phyloP scores from a whole-genome alignment of 306 rosid species.

The Benincasa hispida region DNA sequence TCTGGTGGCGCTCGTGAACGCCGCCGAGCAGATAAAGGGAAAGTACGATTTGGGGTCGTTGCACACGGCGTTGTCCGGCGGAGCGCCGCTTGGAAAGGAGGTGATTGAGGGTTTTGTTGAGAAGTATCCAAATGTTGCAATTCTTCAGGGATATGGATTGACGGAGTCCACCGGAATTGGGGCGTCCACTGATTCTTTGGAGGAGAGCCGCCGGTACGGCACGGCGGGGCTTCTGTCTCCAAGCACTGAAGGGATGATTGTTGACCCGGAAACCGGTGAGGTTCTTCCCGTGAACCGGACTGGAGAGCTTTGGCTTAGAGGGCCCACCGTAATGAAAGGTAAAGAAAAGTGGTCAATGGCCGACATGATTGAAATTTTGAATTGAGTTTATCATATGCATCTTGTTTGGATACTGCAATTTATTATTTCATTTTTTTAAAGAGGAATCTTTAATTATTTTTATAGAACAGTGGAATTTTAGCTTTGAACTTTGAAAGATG shows the following conservation, averaged over 20 bases:
- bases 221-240: constrained; percentile 76
- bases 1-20: constrained; percentile 53
- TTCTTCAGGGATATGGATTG: constrained; percentile 79
- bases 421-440: neutral
- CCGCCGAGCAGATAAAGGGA: constrained; percentile 38
- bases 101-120: constrained; percentile 66
- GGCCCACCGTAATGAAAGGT: constrained; percentile 86
- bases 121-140: constrained; percentile 39
- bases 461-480: neutral
- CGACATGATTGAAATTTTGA: neutral
- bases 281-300: constrained; percentile 37
- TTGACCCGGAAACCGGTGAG: constrained; percentile 35
- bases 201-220: constrained; percentile 78
- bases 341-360: neutral
- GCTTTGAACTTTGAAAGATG: too few species aligned
- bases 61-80: constrained; percentile 48
- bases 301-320: constrained; percentile 92
- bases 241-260: constrained; percentile 51
- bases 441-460: neutral
- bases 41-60: constrained; percentile 59
- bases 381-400: neutral
- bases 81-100: constrained; percentile 88
- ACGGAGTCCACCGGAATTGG: constrained; percentile 83
- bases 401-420: neutral
- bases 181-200: constrained; percentile 66